Conservation (phyloP, 2,329 filamentous ascomycete genomes). For the Cryphonectria radicalis region DNA sequence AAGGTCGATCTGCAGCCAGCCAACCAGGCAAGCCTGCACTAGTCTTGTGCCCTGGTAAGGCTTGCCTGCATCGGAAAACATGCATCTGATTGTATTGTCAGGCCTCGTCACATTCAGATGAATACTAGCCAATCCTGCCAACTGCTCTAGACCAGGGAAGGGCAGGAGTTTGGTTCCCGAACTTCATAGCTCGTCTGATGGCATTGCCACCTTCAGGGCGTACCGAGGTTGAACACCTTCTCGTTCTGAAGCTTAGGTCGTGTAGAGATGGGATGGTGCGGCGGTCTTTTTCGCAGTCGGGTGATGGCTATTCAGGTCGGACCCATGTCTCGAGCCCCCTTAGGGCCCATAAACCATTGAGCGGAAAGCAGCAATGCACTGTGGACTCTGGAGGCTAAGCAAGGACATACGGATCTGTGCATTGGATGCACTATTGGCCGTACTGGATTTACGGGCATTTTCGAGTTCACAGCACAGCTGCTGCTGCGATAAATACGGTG, state of each 20-base stretch:
- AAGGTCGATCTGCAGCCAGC: not conserved
- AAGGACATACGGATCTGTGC: not conserved
- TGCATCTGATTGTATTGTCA: not conserved
- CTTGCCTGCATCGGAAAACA: not conserved
- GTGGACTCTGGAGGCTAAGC: not conserved
- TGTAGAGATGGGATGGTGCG: slow-evolving; percentile 1
- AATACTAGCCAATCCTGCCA: not conserved
- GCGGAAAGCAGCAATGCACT: not conserved
- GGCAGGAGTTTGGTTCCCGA: not conserved
- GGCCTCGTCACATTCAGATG: not conserved
- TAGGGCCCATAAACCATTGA: not conserved
- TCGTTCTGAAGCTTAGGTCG: not conserved
- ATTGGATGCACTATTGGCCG: not conserved
- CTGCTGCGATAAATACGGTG: not conserved
- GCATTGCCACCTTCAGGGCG: not conserved
- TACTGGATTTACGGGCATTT: not conserved
- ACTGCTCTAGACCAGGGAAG: not conserved
- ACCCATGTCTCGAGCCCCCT: not conserved
- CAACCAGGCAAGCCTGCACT: not conserved
- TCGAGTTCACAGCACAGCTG: not conserved
- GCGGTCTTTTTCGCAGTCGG: not conserved
- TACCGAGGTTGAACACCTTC: not conserved
- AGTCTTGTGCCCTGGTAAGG: not conserved
- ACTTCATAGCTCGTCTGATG: slow-evolving; percentile 1
- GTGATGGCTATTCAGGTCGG: not conserved